Evolutionary conservation across 2,329 filamentous ascomycete genomes (phyloP), one percentile per base, ranked within the genome.

Genomic region (Aspergillus aculeatinus): DNA sequence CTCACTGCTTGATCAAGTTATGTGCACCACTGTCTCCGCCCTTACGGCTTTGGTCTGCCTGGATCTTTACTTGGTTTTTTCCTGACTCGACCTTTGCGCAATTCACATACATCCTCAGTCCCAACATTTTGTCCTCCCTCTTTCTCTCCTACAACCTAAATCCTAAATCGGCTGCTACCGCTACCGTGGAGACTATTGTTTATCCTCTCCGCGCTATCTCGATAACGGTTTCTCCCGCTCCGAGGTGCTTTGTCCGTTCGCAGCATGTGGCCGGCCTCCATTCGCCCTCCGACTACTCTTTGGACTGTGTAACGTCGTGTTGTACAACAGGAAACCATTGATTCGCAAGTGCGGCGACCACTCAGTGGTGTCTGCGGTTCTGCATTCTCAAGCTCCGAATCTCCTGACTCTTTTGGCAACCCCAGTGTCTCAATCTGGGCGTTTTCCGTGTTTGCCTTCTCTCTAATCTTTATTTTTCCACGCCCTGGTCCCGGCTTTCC

Each of bases 231-330:
- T 49, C 29, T 48, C 48, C 48, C 52, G 58, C 27, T 53, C 54
- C 50, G 55, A 54, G 55, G 56, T 59, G 59, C 53, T 63, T 29
- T 53, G 51, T 48, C 56, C 58, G 50, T 60, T 44, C 29, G n/a
- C 70, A 73, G 72, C 72, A 75, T 75, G 73, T 74, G 73, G 69
- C 68, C 62, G 64, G 69, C 67, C 67, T 67, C 64, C 68, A 73
- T 74, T 75, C 68, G 70, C 66, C 65, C 63, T 62, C 57, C 64
- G 64, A 63, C 60, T 67, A 63, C 60, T 67, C 54, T 60, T 51
- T 71, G 65, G 60, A 63, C 65, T 63, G 72, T 73, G 72, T 76
- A 76, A 74, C 70, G 62, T 71, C 62, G 67, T 70, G 65, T 63
- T 72, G 68, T 71, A 63, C 65, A 63, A 72, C 70, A 65, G 57